Conservation (phyloP, 75 land plant species). For the Larix kaempferi region DNA sequence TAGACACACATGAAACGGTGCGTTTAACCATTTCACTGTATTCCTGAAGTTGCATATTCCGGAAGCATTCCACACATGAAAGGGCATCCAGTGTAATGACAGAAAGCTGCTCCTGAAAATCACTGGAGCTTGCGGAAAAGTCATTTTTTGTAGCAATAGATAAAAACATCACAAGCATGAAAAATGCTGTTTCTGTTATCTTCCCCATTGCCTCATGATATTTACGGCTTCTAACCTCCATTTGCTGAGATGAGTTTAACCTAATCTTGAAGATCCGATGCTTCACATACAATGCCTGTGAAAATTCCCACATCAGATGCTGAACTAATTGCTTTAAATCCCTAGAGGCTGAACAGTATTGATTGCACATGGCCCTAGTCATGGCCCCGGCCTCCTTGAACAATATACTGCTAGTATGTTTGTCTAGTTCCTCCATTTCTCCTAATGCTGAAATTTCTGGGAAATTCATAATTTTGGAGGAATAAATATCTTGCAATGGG, state of each 20-base stretch:
- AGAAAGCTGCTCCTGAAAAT: constrained; percentile 32
- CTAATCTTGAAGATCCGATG: constrained; percentile 37
- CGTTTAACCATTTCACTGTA: constrained; percentile 61
- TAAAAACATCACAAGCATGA: constrained; percentile 81
- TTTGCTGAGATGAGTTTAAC: constrained; percentile 13
- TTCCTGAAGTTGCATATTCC: constrained; percentile 67
- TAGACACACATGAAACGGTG: constrained; percentile 45
- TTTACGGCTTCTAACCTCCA: not conserved
- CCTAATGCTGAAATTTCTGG: constrained; percentile 10
- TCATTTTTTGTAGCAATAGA: constrained; percentile 50
- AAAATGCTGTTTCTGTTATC: constrained; percentile 73
- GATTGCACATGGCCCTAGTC: constrained; percentile 67
- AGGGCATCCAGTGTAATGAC: constrained; percentile 59
- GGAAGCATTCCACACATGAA: constrained; percentile 80
- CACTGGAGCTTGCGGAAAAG: constrained; percentile 14
- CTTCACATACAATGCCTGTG: constrained; percentile 41
- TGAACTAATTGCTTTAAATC: constrained; percentile 48
- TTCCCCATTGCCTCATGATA: constrained; percentile 45
- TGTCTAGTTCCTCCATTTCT: constrained; percentile 22
- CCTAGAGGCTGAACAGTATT: constrained; percentile 48
- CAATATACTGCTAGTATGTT: constrained; percentile 41
- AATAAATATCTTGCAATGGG: constrained; percentile 44
- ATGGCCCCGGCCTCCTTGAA: constrained; percentile 79
- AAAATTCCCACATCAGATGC: constrained; percentile 50
- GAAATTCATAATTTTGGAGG: constrained; percentile 10